Conservation (phyloP, 495 filamentous ascomycete species). For the Cairneyella variabilis region DNA sequence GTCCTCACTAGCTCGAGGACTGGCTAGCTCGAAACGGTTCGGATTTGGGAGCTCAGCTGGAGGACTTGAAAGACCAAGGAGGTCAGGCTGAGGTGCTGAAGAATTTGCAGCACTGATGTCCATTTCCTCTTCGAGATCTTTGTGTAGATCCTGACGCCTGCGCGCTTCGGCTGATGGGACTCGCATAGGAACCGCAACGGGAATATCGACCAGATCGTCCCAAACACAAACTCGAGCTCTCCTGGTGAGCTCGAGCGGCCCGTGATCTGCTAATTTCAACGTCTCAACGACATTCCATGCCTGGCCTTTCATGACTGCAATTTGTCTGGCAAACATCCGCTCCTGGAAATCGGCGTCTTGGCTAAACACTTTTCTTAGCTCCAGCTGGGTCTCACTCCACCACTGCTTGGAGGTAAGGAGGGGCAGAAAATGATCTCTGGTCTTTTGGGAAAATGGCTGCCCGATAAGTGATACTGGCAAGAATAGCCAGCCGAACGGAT, state of each 20-base stretch:
- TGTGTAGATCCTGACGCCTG: slow-evolving; percentile 47
- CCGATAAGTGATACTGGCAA: slow-evolving; percentile 94
- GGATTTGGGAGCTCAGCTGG: slow-evolving; percentile 68
- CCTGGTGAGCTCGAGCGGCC: slow-evolving; percentile 87
- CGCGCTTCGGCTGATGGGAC: slow-evolving; percentile 74
- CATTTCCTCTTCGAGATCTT: slow-evolving; percentile 62
- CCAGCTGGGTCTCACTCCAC: slow-evolving; percentile 94
- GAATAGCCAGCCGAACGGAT: slow-evolving; percentile 98
- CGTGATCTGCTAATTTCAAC: slow-evolving; percentile 85
- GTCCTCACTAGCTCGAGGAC: slow-evolving; percentile 32
- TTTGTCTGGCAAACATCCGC: slow-evolving; percentile 94
- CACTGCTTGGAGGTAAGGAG: slow-evolving; percentile 88
- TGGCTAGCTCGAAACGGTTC: slow-evolving; percentile 80
- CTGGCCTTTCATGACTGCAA: slow-evolving; percentile 98
- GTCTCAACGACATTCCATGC: slow-evolving; percentile 99
- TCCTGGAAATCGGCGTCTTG: slow-evolving; percentile 96
- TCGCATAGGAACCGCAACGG: slow-evolving; percentile 85
- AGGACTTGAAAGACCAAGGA: slow-evolving; percentile 63
- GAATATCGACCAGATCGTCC: slow-evolving; percentile 96
- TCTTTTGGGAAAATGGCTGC: slow-evolving; percentile 89
- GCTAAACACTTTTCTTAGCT: slow-evolving; percentile 77
- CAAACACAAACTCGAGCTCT: slow-evolving; percentile 90
- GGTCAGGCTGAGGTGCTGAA: slow-evolving; percentile 57
- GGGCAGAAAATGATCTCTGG: slow-evolving; percentile 89
- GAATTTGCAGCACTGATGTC: slow-evolving; percentile 78